Conservation (phyloP, 805 yeast genomes). For the Ogataea thermomethanolica region DNA sequence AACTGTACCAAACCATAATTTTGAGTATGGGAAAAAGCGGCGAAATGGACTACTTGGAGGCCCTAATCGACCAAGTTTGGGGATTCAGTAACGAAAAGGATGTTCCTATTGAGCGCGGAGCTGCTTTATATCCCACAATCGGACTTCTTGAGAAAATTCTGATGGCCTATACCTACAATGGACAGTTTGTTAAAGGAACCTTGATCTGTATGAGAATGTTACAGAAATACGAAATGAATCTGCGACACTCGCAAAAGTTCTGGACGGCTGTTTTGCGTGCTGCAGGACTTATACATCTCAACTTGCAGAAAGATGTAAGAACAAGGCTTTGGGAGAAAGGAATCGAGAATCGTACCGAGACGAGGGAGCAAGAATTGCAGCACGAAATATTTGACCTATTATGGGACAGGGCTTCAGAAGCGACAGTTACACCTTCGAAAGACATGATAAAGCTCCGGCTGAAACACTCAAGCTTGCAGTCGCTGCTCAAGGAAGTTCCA, state of each 20-base stretch:
- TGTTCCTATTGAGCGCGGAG: slow-evolving; percentile 4
- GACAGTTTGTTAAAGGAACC: slow-evolving; percentile 28
- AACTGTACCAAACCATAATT: slow-evolving; percentile 24
- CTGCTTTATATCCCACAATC: slow-evolving; percentile 27
- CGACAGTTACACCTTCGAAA: slow-evolving; percentile 19
- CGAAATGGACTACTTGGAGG: slow-evolving; percentile 24
- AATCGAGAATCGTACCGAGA: slow-evolving; percentile 5
- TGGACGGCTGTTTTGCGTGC: slow-evolving; percentile 28
- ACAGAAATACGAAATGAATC: slow-evolving; percentile 20
- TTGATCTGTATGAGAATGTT: slow-evolving; percentile 24
- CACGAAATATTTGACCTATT: slow-evolving; percentile 24
- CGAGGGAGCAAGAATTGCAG: slow-evolving; percentile 15
- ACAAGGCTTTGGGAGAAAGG: slow-evolving; percentile 18
- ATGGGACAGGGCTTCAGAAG: slow-evolving; percentile 21
- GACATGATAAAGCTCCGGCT: slow-evolving; percentile 21
- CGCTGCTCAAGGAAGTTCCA: slow-evolving; percentile 25
- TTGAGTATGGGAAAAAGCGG: slow-evolving; percentile 29
- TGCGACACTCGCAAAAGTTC: slow-evolving; percentile 20
- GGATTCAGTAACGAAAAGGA: slow-evolving; percentile 18
- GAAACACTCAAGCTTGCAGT: slow-evolving; percentile 23
- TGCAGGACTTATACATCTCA: slow-evolving; percentile 23
- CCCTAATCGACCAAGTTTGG: slow-evolving; percentile 28
- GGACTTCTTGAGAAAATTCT: slow-evolving; percentile 27
- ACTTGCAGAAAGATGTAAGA: slow-evolving; percentile 21
- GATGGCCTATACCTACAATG: slow-evolving; percentile 30